Evolutionary conservation across 2,329 filamentous ascomycete species (phyloP).

Genomic region (Fusarium siculi): DNA sequence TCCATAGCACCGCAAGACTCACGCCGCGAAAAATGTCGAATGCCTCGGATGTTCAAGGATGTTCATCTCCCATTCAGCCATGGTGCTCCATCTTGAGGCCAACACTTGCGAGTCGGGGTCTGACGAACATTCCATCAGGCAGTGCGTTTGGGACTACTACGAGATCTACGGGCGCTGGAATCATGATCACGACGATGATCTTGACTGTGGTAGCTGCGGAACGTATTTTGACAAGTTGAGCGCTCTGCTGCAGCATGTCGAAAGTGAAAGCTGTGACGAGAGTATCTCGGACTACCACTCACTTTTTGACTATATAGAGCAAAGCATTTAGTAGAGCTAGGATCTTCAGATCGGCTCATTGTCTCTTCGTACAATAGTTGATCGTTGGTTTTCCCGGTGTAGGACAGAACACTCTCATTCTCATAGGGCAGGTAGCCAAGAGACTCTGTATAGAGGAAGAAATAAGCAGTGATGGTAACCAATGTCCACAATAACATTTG

Average conservation of each 20-base stretch:
- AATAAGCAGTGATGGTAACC: too few species aligned
- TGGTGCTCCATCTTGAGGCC: conserved; percentile 43
- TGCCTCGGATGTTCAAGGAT: conserved; percentile 31
- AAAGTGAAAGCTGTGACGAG: conserved; percentile 35
- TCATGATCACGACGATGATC: conserved; percentile 7
- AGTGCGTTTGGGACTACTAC: conserved; percentile 28
- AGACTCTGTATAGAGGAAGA: too few species aligned
- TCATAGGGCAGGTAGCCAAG: too few species aligned
- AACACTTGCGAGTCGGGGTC: conserved; percentile 27
- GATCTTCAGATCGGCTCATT: too few species aligned
- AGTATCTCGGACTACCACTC: fast-evolving
- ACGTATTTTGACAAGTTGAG: conserved; percentile 21
- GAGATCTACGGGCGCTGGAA: conserved; percentile 7
- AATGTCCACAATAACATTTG: too few species aligned
- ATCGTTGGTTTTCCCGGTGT: too few species aligned
- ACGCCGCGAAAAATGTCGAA: conserved; percentile 9
- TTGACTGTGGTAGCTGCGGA: conserved; percentile 33
- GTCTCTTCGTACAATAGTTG: too few species aligned
- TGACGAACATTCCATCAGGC: neutral
- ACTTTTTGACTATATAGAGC: fast-evolving
- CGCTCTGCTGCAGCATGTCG: conserved; percentile 39
- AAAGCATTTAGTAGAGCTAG: neutral
- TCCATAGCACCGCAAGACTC: conserved; percentile 32
- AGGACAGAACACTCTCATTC: too few species aligned
- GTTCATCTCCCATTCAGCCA: conserved; percentile 36